phyloP scores from a whole-genome alignment of 1,284 basidiomycete species.

The Heterobasidion irregulare region DNA sequence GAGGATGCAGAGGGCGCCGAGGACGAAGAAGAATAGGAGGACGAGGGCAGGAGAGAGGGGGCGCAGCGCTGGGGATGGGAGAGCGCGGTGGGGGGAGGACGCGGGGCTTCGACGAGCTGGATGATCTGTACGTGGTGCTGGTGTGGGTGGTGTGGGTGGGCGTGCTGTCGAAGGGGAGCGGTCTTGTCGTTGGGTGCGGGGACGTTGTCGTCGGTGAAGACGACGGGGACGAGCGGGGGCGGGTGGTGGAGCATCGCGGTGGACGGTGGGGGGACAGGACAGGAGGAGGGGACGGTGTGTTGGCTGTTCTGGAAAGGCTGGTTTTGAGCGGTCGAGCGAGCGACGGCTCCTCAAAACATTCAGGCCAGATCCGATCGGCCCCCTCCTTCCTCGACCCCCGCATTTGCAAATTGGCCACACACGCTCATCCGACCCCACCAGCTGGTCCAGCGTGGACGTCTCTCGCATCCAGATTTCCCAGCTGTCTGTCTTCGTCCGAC shows the following conservation, averaged over 20 bases:
- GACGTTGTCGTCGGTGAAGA: slow-evolving; percentile 19
- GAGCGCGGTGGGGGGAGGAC: slow-evolving; percentile 38
- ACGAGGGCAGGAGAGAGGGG: slow-evolving; percentile 17
- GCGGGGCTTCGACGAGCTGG: slow-evolving; percentile 59
- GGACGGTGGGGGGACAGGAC: slow-evolving; percentile 3
- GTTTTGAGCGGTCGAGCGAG: background rate
- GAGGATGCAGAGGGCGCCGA: slow-evolving; percentile 27
- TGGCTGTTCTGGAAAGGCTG: background rate
- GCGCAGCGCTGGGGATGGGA: slow-evolving; percentile 23
- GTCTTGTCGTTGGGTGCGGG: no score
- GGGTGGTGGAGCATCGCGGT: slow-evolving; percentile 10
- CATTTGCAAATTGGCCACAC: no score
- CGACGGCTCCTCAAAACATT: no score
- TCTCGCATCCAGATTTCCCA: no score
- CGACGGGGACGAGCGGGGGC: slow-evolving; percentile 18
- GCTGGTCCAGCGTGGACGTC: no score
- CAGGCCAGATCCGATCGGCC: slow-evolving; percentile 3
- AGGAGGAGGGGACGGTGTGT: slow-evolving; percentile 1
- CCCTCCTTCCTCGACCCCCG: no score
- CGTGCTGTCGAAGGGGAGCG: slow-evolving; percentile 17
- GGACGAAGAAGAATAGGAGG: slow-evolving; percentile 29
- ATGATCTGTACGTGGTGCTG: slow-evolving; percentile 57
- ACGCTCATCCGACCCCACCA: no score
- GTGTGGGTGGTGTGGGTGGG: slow-evolving; percentile 35
- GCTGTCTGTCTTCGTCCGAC: no score